phyloP scores from a whole-genome alignment of 805 yeast species.

The Candida suzukii region DNA sequence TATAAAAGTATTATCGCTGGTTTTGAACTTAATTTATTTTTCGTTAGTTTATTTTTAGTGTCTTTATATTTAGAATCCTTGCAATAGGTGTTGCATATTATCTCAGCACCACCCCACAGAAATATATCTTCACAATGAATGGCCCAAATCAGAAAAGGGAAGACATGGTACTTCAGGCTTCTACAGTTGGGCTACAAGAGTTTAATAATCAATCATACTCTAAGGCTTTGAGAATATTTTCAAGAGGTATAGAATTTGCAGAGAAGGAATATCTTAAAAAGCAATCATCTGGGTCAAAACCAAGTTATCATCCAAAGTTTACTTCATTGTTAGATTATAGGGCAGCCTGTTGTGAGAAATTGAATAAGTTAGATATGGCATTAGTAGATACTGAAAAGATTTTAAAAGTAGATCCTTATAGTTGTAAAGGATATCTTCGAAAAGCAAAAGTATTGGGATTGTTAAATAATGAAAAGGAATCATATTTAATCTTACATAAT shows the following conservation, averaged over 20 bases:
- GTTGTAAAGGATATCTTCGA: conserved; percentile 44
- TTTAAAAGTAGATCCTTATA: conserved; percentile 32
- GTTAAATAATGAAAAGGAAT: conserved; percentile 23
- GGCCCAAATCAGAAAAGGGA: neutral
- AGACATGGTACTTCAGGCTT: conserved; percentile 3
- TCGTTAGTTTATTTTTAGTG: too few relatives aligned
- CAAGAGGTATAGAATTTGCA: conserved; percentile 10
- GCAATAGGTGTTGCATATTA: too few relatives aligned
- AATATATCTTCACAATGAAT: neutral
- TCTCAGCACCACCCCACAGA: too few relatives aligned
- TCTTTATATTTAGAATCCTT: too few relatives aligned
- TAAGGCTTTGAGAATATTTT: conserved; percentile 14
- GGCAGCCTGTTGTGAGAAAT: conserved; percentile 42
- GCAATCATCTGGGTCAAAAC: neutral
- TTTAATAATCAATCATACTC: conserved; percentile 13
- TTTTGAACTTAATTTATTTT: too few relatives aligned
- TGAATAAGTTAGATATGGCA: conserved; percentile 26
- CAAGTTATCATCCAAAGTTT: conserved; percentile 6
- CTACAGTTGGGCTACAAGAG: conserved; percentile 11
- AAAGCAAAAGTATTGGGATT: conserved; percentile 28
- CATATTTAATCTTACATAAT: conserved; percentile 27
- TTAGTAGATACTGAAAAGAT: conserved; percentile 30
- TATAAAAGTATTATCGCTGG: too few relatives aligned
- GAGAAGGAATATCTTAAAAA: conserved; percentile 2
- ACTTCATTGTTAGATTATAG: conserved; percentile 31